Conservation (phyloP, 2,329 filamentous ascomycete genomes). For the Fusarium paranaense region DNA sequence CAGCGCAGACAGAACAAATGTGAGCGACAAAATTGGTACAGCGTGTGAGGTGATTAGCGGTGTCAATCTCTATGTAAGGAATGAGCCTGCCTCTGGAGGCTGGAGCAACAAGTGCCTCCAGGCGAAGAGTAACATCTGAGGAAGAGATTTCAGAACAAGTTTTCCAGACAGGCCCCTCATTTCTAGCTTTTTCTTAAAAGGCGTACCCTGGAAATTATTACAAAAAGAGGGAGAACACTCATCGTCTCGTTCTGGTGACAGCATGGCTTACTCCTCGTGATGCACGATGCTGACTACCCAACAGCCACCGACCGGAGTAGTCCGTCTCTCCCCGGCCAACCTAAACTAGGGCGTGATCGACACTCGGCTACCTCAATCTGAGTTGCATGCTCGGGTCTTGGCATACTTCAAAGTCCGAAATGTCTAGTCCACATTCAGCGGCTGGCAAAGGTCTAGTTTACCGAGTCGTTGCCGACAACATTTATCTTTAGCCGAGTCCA, state of each 20-base stretch:
- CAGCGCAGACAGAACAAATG: rapidly evolving
- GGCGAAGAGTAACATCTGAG: not conserved
- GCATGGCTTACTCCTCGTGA: not conserved
- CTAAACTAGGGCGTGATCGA: not conserved
- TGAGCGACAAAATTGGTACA: not conserved
- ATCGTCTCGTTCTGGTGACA: not conserved
- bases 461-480: not conserved
- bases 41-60: not conserved
- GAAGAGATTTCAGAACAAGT: not conserved
- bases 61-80: not conserved
- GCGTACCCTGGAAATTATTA: not conserved
- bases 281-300: not conserved
- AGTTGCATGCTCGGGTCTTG: not conserved
- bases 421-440: not conserved
- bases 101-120: not conserved
- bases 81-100: not conserved
- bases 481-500: not conserved
- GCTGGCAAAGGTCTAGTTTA: not conserved
- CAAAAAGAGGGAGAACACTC: not conserved
- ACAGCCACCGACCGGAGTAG: not conserved
- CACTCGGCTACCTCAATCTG: not conserved
- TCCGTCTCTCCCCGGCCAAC: not conserved
- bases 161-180: not conserved
- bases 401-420: not conserved
- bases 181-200: not conserved